A percentile compares a stretch with the other conserved stretches of the same genome.
Conservation (phyloP, 768 basidiomycete species). For the Hygrocybe punicea region DNA sequence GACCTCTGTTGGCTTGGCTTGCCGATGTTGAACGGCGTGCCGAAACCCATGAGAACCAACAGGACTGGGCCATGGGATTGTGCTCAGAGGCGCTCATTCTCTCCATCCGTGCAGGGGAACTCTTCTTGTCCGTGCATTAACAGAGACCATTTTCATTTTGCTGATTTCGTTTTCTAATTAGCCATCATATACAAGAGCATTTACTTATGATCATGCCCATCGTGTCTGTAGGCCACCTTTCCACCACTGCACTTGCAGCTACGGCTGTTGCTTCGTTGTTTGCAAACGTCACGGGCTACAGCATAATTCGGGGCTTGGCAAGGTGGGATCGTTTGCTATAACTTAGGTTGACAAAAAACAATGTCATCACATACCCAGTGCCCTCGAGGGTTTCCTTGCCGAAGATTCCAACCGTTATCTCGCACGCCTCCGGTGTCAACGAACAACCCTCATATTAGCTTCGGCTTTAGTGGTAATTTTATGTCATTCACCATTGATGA, state of each 20-base stretch:
- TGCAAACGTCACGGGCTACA: conserved; percentile 9
- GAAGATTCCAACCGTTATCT: background rate
- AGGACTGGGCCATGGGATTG: background rate
- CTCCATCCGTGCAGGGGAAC: background rate
- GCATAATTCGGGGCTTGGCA: conserved; percentile 3
- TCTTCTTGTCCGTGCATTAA: background rate
- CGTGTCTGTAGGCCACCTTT: conserved; percentile 7
- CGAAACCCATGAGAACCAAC: background rate
- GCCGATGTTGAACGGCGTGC: background rate
- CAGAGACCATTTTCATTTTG: background rate
- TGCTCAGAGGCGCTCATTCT: background rate
- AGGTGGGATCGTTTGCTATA: background rate
- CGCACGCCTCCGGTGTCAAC: background rate
- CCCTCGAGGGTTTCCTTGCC: background rate
- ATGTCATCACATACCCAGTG: background rate
- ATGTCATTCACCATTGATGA: background rate
- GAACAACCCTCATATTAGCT: background rate
- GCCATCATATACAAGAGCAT: conserved; percentile 4
- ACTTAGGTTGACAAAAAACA: background rate
- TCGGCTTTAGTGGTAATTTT: background rate
- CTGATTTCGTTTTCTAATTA: background rate
- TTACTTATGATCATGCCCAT: conserved; percentile 1
- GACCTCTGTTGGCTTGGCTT: background rate
- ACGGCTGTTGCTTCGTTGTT: conserved; percentile 3
- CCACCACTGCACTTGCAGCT: conserved; percentile 6